Evolutionary conservation across 768 basidiomycete species (phyloP), one percentile per base, ranked within the genome.

Genomic region (Suillus discolor): DNA sequence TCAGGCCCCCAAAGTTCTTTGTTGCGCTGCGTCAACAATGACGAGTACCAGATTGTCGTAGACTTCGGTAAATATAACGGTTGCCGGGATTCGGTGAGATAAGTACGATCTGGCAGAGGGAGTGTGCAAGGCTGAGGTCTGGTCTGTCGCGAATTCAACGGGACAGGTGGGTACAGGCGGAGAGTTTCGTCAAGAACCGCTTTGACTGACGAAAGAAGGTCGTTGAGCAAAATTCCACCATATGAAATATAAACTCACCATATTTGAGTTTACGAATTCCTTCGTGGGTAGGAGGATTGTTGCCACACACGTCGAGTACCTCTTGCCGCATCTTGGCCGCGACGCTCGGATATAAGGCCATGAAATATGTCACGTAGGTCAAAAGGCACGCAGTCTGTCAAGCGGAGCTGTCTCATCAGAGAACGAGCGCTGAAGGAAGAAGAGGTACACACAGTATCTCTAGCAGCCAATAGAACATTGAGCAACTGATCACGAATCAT

Each of bases 161-260:
- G 91, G 0, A 94, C 89, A 8, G 92, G 90, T 4, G 92, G 92
- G 77, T 89, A 94, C 1, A 94, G 78, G 20, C 92, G 83, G 28
- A 94, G 80, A 0, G 88, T 88, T 71, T 94, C 93, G 67, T 93
- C 90, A 49, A 94, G 85, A 44, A 93, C 89, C 13, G 91, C 91
- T 65, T 87, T 85, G 80, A 91, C 90, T 87, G 54, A 72, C 64
- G 57, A 65, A 63, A 20, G 62, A 11, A 42, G n/a, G 62, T 69
- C 8, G 72, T 66, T 57, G 15, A 38, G 15, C 36, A 62, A 38
- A 39, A 2, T 67, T 16, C 61, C n/a, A 44, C 44, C 34, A 47
- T 53, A 55, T 23, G 36, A 70, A 42, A 60, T n/a, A 38, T 59
- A 51, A 15, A 78, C 85, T 67, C 53, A 92, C 92, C 81, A 72